Evolutionary conservation across 2,329 filamentous ascomycete species (phyloP).

Genomic region (Aplosporella prunicola): DNA sequence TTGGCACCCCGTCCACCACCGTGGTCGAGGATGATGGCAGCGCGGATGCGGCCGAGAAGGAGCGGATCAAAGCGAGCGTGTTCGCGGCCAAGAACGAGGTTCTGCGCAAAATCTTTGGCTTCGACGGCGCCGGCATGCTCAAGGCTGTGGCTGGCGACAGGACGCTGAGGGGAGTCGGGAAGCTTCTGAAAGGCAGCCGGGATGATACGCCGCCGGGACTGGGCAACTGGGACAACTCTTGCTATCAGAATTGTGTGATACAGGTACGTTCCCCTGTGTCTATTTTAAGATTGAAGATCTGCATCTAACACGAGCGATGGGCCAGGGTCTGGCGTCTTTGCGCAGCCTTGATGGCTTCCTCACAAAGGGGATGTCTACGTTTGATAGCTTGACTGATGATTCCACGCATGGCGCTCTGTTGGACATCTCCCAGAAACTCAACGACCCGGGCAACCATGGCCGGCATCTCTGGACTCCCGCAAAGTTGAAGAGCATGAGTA

Average conservation of each 20-base stretch:
- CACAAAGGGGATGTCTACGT: conserved; percentile 19
- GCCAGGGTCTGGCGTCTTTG: conserved; percentile 60
- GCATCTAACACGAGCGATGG: neutral
- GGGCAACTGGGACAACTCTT: conserved; percentile 89
- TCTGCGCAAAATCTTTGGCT: conserved; percentile 26
- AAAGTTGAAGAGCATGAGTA: conserved; percentile 83
- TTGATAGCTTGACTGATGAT: conserved; percentile 28
- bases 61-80: conserved; percentile 11
- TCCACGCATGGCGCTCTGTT: conserved; percentile 49
- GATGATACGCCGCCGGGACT: conserved; percentile 49
- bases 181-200: conserved; percentile 15
- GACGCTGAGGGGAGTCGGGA: conserved; percentile 21
- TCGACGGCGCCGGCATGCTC: conserved; percentile 29
- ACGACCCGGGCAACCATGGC: conserved; percentile 60
- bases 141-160: conserved; percentile 29
- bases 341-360: conserved; percentile 61
- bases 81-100: conserved; percentile 28
- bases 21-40: conserved; percentile 4
- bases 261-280: conserved; percentile 44
- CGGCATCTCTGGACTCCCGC: conserved; percentile 71
- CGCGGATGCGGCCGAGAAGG: conserved; percentile 11
- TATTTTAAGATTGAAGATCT: neutral
- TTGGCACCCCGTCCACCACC: conserved; percentile 34
- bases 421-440: conserved; percentile 60
- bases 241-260: conserved; percentile 94